These are phyloP conservation scores for Cyathus striatus DNA, from an alignment of 768 basidiomycete species.

Conservation along the genomic window DNA sequence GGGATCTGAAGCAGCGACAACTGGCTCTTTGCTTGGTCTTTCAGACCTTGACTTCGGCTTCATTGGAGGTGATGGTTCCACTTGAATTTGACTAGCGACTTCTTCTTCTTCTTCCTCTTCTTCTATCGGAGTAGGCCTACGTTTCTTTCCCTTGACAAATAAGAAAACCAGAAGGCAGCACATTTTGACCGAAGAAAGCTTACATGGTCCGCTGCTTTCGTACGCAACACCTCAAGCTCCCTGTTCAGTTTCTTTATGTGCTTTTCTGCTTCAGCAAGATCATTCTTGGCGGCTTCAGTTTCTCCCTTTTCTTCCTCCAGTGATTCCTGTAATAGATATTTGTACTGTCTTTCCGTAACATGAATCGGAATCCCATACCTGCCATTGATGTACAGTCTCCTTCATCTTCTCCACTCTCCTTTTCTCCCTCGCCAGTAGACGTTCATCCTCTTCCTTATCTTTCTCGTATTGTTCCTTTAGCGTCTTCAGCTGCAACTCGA, in stretches of 20 bases:
- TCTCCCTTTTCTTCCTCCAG: conserved; percentile 30
- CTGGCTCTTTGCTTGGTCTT: background rate
- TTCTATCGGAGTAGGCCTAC: background rate
- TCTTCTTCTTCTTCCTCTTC: conserved; percentile 3
- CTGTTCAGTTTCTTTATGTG: conserved; percentile 38
- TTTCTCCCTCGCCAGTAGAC: conserved; percentile 36
- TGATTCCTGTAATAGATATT: conserved; percentile 25
- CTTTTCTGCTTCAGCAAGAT: conserved; percentile 33
- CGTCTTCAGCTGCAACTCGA: conserved; percentile 51
- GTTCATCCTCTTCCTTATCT: conserved; percentile 26
- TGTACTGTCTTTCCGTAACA: too few relatives aligned
- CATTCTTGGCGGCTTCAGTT: conserved; percentile 24
- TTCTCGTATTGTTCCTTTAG: conserved; percentile 33
- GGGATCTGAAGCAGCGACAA: conserved; percentile 8
- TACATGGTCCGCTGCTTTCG: conserved; percentile 23
- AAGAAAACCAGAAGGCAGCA: background rate
- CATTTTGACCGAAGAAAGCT: conserved; percentile 1
- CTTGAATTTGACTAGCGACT: conserved; percentile 16
- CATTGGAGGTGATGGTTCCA: background rate
- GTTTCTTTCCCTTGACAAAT: background rate
- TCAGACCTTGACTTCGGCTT: background rate
- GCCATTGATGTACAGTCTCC: conserved; percentile 33
- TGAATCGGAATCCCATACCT: too few relatives aligned
- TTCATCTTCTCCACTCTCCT: conserved; percentile 37
- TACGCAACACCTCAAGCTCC: conserved; percentile 34